These are phyloP conservation scores for Viridothelium virens DNA, from an alignment of 495 filamentous ascomycete species.

Conservation along the genomic window DNA sequence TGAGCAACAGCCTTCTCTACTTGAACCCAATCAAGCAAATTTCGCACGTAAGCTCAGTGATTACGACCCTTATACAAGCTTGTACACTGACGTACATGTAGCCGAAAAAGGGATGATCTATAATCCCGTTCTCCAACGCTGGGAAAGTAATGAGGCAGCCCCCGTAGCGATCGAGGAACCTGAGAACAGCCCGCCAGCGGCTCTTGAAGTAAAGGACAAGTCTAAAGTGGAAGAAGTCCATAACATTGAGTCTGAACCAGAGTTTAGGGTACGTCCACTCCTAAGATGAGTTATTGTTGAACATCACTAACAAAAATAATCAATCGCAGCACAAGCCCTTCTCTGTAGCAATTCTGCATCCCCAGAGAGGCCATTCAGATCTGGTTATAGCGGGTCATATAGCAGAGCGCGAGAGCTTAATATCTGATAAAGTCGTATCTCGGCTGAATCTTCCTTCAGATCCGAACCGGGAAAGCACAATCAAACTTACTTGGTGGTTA, in stretches of 20 bases:
- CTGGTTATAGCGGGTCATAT: background rate
- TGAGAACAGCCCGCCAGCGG: background rate
- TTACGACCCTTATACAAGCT: too few species aligned
- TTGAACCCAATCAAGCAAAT: background rate
- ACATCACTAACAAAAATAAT: background rate
- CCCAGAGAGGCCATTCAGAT: background rate
- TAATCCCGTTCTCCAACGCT: background rate
- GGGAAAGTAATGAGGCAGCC: background rate
- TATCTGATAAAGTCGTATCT: background rate
- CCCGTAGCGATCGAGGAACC: background rate
- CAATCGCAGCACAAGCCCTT: background rate
- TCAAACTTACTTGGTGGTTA: background rate
- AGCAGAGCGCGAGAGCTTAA: background rate
- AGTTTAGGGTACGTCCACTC: background rate
- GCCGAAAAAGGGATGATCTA: background rate
- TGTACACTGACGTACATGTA: background rate
- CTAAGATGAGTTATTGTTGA: background rate
- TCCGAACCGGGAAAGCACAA: background rate
- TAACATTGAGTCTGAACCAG: background rate
- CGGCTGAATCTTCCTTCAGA: background rate
- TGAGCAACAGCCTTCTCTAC: background rate
- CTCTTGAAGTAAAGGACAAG: background rate
- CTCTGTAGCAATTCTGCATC: background rate
- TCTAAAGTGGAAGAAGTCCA: background rate
- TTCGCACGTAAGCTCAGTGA: background rate